Conservation (phyloP, 495 filamentous ascomycete species). For the Neurospora tetraspora region DNA sequence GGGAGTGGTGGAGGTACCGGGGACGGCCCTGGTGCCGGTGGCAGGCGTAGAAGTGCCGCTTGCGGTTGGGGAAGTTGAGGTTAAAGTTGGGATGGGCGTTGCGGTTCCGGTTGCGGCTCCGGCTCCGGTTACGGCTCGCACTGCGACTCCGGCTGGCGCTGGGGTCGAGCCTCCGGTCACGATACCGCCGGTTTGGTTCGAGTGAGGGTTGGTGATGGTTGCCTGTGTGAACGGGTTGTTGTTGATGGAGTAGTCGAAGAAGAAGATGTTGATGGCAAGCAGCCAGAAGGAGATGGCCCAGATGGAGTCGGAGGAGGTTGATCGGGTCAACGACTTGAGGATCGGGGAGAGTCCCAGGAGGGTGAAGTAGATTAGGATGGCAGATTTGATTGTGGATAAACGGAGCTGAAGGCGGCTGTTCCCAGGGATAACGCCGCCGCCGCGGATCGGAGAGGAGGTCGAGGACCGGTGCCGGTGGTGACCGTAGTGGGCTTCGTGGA, state of each 20-base stretch:
- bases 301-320: slow-evolving; percentile 82
- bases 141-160: not conserved
- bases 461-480: slow-evolving; percentile 1
- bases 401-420: slow-evolving; percentile 28
- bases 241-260: slow-evolving; percentile 74
- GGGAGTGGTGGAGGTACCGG: not conserved
- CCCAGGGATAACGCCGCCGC: slow-evolving; percentile 5
- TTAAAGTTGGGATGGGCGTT: not conserved
- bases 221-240: not conserved
- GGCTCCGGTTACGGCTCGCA: not conserved
- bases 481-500: not conserved
- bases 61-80: not conserved
- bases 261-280: slow-evolving; percentile 89
- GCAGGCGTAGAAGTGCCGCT: not conserved
- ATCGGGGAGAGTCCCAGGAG: slow-evolving; percentile 88
- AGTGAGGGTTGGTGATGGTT: not conserved
- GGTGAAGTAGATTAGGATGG: slow-evolving; percentile 83
- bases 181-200: not conserved
- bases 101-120: not conserved
- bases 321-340: slow-evolving; percentile 84
- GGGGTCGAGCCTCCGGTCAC: slow-evolving; percentile 12
- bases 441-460: not conserved
- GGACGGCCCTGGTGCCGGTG: not conserved
- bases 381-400: slow-evolving; percentile 62
- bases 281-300: slow-evolving; percentile 95